These are phyloP conservation scores for Brasenia schreberi DNA, from an alignment of 164 flowering plant genomes.

Conservation along the genomic window DNA sequence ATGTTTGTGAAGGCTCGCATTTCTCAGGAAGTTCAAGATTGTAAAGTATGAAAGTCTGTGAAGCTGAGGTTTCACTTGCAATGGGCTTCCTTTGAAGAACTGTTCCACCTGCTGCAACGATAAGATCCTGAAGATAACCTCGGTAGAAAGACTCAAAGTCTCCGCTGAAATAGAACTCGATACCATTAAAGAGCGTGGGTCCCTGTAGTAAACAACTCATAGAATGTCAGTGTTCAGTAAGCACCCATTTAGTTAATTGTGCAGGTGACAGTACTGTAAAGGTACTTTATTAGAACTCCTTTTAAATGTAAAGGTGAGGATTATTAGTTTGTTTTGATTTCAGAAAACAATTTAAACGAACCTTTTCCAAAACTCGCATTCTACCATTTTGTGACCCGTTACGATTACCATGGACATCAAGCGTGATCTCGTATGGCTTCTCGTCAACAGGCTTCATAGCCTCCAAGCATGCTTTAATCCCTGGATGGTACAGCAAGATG, in stretches of 20 bases:
- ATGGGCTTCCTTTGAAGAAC: slow-evolving; percentile 70
- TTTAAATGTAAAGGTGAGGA: too few species aligned
- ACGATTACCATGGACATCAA: slow-evolving; percentile 62
- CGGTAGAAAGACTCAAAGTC: slow-evolving; percentile 58
- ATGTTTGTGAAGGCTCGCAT: slow-evolving; percentile 16
- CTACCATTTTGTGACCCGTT: slow-evolving; percentile 74
- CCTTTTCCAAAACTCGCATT: slow-evolving; percentile 56
- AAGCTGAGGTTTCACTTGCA: slow-evolving; percentile 10
- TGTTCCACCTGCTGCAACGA: slow-evolving; percentile 72
- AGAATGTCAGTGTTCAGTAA: background rate
- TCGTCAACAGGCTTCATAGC: slow-evolving; percentile 53
- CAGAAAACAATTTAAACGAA: slow-evolving; percentile 6
- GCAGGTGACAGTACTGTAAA: background rate
- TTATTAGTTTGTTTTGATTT: background rate
- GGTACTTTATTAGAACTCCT: background rate
- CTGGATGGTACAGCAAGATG: slow-evolving; percentile 19
- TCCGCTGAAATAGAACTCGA: slow-evolving; percentile 52
- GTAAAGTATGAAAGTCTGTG: slow-evolving; percentile 41
- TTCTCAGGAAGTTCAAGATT: slow-evolving; percentile 56
- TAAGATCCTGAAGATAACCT: slow-evolving; percentile 59
- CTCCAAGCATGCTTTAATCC: slow-evolving; percentile 71
- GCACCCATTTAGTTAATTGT: background rate
- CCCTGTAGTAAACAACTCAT: slow-evolving; percentile 33
- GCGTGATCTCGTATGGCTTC: slow-evolving; percentile 47
- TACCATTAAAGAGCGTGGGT: slow-evolving; percentile 61